A percentile compares a stretch with the other conserved stretches of the same genome.
These are phyloP conservation scores for Fonsecaea nubica DNA, from an alignment of 2,329 filamentous ascomycete genomes.

Conservation along the genomic window DNA sequence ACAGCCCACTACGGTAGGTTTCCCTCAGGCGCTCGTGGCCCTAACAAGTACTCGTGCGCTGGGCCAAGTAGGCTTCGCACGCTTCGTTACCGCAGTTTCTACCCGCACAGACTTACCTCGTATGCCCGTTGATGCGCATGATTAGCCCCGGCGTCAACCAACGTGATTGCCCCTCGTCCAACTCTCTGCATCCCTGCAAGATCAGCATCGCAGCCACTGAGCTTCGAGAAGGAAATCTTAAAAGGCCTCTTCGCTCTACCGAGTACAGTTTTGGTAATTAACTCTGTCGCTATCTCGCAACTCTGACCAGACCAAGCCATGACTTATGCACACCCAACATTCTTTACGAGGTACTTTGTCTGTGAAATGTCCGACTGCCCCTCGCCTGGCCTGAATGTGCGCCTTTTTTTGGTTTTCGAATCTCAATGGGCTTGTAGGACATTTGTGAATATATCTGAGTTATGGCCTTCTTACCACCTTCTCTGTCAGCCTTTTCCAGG, in stretches of 20 bases:
- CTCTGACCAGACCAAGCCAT: conserved; percentile 8
- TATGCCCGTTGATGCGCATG: conserved; percentile 15
- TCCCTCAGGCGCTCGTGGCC: neutral
- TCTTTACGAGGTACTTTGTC: neutral
- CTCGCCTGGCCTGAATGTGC: neutral
- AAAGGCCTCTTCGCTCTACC: conserved; percentile 13
- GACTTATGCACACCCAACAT: neutral
- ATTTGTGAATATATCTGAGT: neutral
- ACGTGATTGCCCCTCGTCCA: neutral
- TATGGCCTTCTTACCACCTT: conserved; percentile 3
- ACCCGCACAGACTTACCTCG: neutral
- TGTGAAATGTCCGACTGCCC: conserved; percentile 2
- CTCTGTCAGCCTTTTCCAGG: neutral
- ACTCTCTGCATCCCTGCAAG: conserved; percentile 21
- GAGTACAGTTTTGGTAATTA: neutral
- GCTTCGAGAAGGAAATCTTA: conserved; percentile 14
- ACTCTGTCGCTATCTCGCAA: neutral
- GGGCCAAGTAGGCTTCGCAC: no score
- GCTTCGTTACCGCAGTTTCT: no score
- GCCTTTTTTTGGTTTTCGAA: neutral
- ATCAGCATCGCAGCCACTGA: conserved; percentile 28
- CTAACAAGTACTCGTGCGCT: no score
- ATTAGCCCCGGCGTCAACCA: conserved; percentile 15
- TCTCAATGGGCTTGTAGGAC: conserved; percentile 11
- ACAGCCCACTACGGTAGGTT: no score